Base-by-base conservation (phyloP, 106 monocot genomes). In the Apostasia shenzhenica region DNA sequence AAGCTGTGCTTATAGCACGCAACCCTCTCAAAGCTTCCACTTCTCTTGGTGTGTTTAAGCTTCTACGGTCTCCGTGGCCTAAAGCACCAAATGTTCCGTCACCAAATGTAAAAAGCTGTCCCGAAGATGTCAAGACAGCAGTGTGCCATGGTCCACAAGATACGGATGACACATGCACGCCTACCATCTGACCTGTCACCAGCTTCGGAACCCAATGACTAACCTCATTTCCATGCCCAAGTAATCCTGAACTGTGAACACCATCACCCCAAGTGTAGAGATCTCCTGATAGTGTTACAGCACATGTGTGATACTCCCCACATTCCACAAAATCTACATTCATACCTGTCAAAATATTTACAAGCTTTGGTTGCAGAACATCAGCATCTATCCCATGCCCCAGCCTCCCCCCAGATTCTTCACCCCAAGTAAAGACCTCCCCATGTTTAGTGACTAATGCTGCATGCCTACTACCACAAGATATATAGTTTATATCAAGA, bases 181-280 rank as follows among this genome's bases (percentile, higher is more conserved):
- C 83, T 68, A 71, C 83, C 42, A 87, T 14, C 47, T 71, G 86
- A 60, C 76, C 83, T 68, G 68, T 60, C 0, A 83, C 76, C 38
- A 71, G 79, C 59, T 80, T 80, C 40, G 86, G 86, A 63, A 83
- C 77, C 86, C 83, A 87, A 72, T 87, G 83, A 67, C 86, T 77
- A 40, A 66, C 70, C 26, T 71, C 72, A 41, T 68, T 87, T 26
- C 83, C 83, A 70, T 87, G 80, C 38, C 86, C 86, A 38, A 87
- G 80, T 49, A 87, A 46, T 14, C 83, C 83, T 48, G 71, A 70
- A 67, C 59, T 73, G 51, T 82, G 56, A 57, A 61, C 42, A 60
- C 81, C 78, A 71, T 83, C 92, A 67, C 92, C 92, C 92, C 92
- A 92, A 41, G 73, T 78, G 65, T 88, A 92, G 26, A 92, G 72